A percentile compares a stretch with the other conserved stretches of the same genome.
These are phyloP conservation scores for Corrigiola litoralis DNA, from an alignment of 179 eudicot genomes.

Conservation along the genomic window DNA sequence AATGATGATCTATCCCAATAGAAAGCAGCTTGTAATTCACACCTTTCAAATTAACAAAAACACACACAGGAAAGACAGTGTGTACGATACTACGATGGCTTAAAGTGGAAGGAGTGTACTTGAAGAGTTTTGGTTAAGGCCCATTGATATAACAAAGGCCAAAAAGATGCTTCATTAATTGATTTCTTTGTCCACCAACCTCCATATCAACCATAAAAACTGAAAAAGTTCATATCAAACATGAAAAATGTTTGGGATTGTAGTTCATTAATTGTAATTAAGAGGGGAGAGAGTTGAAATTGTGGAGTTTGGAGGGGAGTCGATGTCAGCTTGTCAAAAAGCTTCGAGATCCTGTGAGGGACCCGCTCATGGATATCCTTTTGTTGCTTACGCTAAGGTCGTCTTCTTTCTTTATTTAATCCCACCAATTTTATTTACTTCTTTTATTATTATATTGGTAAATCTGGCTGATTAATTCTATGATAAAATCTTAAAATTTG, in stretches of 20 bases:
- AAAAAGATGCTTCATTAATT: slow-evolving; percentile 1
- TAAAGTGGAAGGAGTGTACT: slow-evolving; percentile 22
- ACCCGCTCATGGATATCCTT: slow-evolving; percentile 22
- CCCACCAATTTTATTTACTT: neutral
- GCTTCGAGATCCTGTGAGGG: slow-evolving; percentile 26
- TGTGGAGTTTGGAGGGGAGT: slow-evolving; percentile 29
- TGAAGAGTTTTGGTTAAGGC: slow-evolving; percentile 22
- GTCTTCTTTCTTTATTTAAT: neutral
- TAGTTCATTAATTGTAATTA: slow-evolving; percentile 29
- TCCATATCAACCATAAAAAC: slow-evolving; percentile 22
- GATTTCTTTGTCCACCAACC: slow-evolving; percentile 25
- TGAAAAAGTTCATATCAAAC: neutral
- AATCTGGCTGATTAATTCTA: neutral
- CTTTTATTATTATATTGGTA: neutral
- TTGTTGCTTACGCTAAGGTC: slow-evolving; percentile 31
- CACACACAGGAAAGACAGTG: neutral
- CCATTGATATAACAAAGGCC: slow-evolving; percentile 17
- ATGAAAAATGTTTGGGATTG: slow-evolving; percentile 7
- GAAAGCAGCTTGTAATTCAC: slow-evolving; percentile 36
- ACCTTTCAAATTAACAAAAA: slow-evolving; percentile 5
- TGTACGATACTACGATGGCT: slow-evolving; percentile 1
- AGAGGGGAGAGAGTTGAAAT: neutral
- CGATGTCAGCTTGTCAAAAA: slow-evolving; percentile 17
- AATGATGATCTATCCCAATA: slow-evolving; percentile 24
- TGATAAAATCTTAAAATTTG: too few relatives aligned